A percentile compares a stretch with the other conserved stretches of the same genome.
Conservation (phyloP, 805 yeast species). For the Candida argentea region DNA sequence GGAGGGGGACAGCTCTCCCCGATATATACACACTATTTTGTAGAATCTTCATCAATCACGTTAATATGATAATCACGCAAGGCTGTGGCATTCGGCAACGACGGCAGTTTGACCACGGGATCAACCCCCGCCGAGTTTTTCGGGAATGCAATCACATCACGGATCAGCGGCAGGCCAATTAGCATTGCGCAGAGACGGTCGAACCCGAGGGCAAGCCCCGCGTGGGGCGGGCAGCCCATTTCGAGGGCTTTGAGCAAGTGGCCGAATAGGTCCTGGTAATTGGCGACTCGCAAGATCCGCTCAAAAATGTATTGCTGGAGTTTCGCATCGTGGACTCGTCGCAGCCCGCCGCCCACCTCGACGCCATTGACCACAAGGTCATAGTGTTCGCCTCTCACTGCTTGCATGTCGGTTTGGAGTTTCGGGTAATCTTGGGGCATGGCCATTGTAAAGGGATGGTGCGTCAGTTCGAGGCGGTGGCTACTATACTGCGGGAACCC, state of each 20-base stretch:
- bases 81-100: conserved; percentile 40
- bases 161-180: conserved; percentile 61
- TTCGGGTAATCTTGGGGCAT: conserved; percentile 54
- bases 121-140: conserved; percentile 85
- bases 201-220: conserved; percentile 92
- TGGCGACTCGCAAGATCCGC: conserved; percentile 46
- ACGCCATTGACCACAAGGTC: conserved; percentile 91
- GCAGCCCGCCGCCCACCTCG: conserved; percentile 95
- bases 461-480: conserved; percentile 55
- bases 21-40: conserved; percentile 1
- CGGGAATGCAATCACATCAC: conserved; percentile 96
- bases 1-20: not conserved
- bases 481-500: conserved; percentile 56
- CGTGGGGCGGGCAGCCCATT: conserved; percentile 97
- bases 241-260: conserved; percentile 74
- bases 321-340: conserved; percentile 82
- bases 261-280: conserved; percentile 64
- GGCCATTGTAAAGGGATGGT: conserved; percentile 97
- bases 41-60: not conserved
- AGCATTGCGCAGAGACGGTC: conserved; percentile 91
- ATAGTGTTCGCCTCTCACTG: conserved; percentile 81
- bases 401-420: conserved; percentile 45
- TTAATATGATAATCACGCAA: conserved; percentile 46
- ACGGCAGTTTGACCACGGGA: conserved; percentile 81
- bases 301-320: conserved; percentile 69